Evolutionary conservation across 306 rosid genomes (phyloP), one percentile per base, ranked within the genome.

Genomic region (Alnus glutinosa): DNA sequence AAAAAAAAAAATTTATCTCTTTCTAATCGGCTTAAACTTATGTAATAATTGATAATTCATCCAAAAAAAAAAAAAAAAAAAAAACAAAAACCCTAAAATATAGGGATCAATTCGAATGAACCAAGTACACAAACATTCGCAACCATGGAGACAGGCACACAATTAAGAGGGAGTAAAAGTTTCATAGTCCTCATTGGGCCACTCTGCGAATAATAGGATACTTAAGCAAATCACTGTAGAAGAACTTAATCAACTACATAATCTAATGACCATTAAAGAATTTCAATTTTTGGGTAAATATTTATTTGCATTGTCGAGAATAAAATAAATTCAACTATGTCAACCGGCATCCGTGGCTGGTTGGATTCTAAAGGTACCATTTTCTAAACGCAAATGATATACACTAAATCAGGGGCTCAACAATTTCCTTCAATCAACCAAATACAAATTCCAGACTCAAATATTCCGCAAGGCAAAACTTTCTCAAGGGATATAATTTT

Each of bases 351-450:
- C 47, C 9, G 76, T 82, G 78, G 79, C 72, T 48, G 79, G 23
- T 52, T 55, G 64, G 66, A 80, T 74, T 42, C 72, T 18, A 46
- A 49, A 51, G 1, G 46, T 83, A 80, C 78, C 63, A 70, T 59
- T 78, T 66, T 66, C 70, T 47, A 80, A 69, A 36, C 75, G 63
- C 57, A 68, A 76, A 78, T 75, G 71, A 19, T 79, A 78, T 61
- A 81, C 52, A 81, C 19, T 48, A 36, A 70, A 58, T 74, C 59
- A 77, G 77, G 72, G 57, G 77, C 68, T 72, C 87, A 78, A 61
- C 79, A 61, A 80, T 66, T 55, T 74, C 52, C 55, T 77, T 51
- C 71, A 34, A 78, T 78, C 59, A 88, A 80, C 87, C 59, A 80
- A 80, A 78, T 64, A 74, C 68, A 72, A 66, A 74, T 8, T 76